Conservation (phyloP, 345 rosid genomes). For the Excoecaria cochinchinensis region DNA sequence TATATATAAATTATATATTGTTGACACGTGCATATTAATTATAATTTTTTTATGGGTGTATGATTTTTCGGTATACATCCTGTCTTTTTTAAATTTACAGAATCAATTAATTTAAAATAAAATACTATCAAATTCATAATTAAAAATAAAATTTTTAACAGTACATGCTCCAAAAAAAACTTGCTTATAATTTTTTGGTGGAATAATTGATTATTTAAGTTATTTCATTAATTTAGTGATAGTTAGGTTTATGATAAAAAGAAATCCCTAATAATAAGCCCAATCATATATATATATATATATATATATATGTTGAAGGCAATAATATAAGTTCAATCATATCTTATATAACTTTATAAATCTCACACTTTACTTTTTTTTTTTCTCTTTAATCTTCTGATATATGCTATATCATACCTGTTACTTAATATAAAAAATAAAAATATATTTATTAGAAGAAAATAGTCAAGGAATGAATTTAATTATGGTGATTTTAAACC, state of each 20-base stretch:
- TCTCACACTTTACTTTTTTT: background rate
- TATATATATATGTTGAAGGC: background rate
- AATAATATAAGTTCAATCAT: background rate
- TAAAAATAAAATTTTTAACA: too few species aligned
- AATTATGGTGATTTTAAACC: background rate
- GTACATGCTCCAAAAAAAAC: too few species aligned
- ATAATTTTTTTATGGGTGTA: too few species aligned
- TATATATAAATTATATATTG: too few species aligned
- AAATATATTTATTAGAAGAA: background rate
- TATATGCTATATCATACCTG: background rate
- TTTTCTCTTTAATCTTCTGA: too few species aligned
- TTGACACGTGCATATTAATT: too few species aligned
- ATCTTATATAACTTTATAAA: background rate
- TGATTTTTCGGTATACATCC: too few species aligned
- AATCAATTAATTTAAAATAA: background rate
- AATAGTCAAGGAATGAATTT: background rate
- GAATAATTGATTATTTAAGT: background rate
- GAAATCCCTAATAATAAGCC: background rate
- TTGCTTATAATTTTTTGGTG: background rate
- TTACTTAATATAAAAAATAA: background rate
- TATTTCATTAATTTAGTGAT: conserved; percentile 19
- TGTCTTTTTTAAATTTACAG: background rate
- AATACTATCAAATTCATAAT: too few species aligned
- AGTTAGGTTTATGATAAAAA: background rate
- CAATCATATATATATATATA: conserved; percentile 3